Conservation (phyloP, 2,329 filamentous ascomycete genomes). For the Beauveria scarabaeidicola region DNA sequence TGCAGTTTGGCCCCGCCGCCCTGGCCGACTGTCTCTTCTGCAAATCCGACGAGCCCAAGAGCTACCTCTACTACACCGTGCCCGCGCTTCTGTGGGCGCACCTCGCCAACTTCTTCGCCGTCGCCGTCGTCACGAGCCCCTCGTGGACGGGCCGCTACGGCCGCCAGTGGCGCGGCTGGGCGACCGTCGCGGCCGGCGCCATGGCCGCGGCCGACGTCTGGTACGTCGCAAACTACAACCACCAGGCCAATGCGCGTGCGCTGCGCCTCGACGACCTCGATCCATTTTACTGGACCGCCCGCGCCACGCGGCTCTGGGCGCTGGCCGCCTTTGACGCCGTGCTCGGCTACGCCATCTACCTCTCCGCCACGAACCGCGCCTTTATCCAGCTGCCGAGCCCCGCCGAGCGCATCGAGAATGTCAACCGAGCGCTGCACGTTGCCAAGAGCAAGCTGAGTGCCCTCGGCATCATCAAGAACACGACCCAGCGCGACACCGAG, state of each 20-base stretch:
- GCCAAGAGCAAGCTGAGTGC: constrained; percentile 62
- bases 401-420: constrained; percentile 57
- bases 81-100: constrained; percentile 70
- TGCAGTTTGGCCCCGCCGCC: constrained; percentile 69
- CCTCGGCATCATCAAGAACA: constrained; percentile 70
- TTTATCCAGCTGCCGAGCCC: constrained; percentile 55
- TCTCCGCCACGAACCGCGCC: constrained; percentile 71
- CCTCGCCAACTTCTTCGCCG: constrained; percentile 61
- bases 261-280: constrained; percentile 56
- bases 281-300: constrained; percentile 62
- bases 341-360: constrained; percentile 60
- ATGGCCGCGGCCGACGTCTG: constrained; percentile 59
- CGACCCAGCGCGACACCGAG: constrained; percentile 62
- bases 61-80: constrained; percentile 74
- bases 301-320: constrained; percentile 51
- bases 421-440: constrained; percentile 47
- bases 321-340: constrained; percentile 57
- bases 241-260: constrained; percentile 55
- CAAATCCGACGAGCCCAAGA: constrained; percentile 55
- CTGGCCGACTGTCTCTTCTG: constrained; percentile 78
- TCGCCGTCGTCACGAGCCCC: constrained; percentile 67
- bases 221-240: constrained; percentile 54
- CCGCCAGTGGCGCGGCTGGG: constrained; percentile 59
- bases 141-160: constrained; percentile 55
- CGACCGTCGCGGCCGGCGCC: constrained; percentile 53